Conservation (phyloP, 495 filamentous ascomycete genomes). For the Staphylotrichum tortipilum region DNA sequence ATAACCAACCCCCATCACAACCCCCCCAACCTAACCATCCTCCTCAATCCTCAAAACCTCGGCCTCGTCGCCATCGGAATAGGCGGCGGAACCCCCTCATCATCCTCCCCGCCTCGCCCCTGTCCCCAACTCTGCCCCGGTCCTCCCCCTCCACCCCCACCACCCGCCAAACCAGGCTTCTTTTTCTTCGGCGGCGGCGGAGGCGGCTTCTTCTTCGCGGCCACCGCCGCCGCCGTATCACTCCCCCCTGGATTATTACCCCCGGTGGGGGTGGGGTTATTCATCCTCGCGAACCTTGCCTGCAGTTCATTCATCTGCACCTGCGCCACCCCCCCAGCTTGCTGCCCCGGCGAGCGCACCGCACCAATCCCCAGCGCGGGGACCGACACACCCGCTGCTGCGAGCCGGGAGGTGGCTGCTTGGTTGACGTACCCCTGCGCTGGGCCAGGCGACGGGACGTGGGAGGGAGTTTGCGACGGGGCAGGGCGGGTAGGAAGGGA, state of each 20-base stretch:
- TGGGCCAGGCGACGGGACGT: background rate
- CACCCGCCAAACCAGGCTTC: slow-evolving; percentile 9
- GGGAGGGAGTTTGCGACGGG: slow-evolving; percentile 3
- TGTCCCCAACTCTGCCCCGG: slow-evolving; percentile 24
- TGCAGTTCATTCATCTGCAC: slow-evolving; percentile 52
- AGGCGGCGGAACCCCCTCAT: slow-evolving; percentile 37
- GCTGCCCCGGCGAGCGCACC: background rate
- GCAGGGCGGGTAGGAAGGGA: slow-evolving; percentile 21
- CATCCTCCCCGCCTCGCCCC: background rate
- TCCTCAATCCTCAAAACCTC: too few relatives aligned
- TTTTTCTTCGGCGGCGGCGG: slow-evolving; percentile 56
- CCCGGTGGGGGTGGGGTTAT: background rate
- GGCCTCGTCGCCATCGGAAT: slow-evolving; percentile 39
- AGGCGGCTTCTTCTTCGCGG: slow-evolving; percentile 53
- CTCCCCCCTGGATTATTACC: background rate
- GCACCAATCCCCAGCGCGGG: slow-evolving; percentile 67
- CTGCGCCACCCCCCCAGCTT: too few relatives aligned
- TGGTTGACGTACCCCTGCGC: slow-evolving; percentile 50
- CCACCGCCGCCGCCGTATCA: slow-evolving; percentile 46
- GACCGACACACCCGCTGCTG: slow-evolving; percentile 72
- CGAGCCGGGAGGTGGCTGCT: slow-evolving; percentile 56
- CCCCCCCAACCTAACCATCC: slow-evolving; percentile 1
- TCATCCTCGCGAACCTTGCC: slow-evolving; percentile 55
- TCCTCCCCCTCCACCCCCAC: background rate
- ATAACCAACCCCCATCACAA: too few relatives aligned